Conservation (phyloP, 2,329 filamentous ascomycete species). For the Xylaria sp. region DNA sequence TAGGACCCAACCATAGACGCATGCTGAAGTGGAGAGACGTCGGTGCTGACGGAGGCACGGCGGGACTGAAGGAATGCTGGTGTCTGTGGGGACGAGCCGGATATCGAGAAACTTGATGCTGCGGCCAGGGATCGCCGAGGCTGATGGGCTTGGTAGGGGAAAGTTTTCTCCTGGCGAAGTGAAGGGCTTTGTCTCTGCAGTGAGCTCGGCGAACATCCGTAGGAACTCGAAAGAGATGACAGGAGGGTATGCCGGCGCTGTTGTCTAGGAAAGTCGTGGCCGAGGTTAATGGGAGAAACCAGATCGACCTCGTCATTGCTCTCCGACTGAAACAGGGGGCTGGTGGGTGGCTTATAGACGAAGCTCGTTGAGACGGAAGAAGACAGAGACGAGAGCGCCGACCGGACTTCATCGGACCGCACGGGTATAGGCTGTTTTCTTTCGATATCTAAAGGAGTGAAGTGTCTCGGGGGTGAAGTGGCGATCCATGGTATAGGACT, state of each 20-base stretch:
- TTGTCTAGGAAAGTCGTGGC: conserved; percentile 50
- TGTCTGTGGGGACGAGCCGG: conserved; percentile 59
- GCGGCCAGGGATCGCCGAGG: conserved; percentile 79
- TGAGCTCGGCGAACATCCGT: conserved; percentile 53
- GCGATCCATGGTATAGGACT: conserved; percentile 58
- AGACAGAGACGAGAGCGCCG: conserved; percentile 69
- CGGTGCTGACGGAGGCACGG: conserved; percentile 76
- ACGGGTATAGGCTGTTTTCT: conserved; percentile 47
- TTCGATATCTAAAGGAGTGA: conserved; percentile 58
- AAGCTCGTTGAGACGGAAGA: conserved; percentile 83
- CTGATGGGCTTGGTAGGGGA: conserved; percentile 81
- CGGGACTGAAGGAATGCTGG: conserved; percentile 65
- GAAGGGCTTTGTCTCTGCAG: conserved; percentile 50
- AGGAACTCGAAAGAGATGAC: conserved; percentile 63
- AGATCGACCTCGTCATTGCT: conserved; percentile 82
- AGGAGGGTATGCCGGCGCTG: conserved; percentile 77
- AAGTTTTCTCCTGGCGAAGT: conserved; percentile 66
- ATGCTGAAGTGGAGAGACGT: conserved; percentile 81
- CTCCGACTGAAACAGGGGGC: conserved; percentile 87
- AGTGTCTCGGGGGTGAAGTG: conserved; percentile 66
- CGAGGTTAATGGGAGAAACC: conserved; percentile 62
- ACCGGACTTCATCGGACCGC: conserved; percentile 52
- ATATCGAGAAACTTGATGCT: conserved; percentile 57
- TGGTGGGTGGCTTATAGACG: conserved; percentile 87
- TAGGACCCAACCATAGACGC: conserved; percentile 98